These are phyloP conservation scores for Ensete glaucum DNA, from an alignment of 176 grass and related monocot species.

Conservation along the genomic window DNA sequence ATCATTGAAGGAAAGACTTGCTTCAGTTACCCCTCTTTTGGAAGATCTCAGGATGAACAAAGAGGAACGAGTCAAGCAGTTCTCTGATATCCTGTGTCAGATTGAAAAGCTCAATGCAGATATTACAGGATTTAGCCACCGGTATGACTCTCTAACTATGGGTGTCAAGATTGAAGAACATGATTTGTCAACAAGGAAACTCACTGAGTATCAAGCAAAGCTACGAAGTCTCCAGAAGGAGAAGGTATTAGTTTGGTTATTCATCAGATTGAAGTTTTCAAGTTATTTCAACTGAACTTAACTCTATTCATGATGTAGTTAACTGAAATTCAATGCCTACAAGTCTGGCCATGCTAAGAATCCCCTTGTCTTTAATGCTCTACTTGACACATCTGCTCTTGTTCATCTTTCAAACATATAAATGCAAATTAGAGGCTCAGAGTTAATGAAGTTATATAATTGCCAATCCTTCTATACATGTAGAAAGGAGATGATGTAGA, in stretches of 20 bases:
- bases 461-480: not conserved
- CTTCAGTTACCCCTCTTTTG: constrained; percentile 56
- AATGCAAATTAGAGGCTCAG: not conserved
- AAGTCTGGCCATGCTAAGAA: not conserved
- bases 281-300: too few species aligned
- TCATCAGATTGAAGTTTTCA: not conserved
- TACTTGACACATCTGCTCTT: not conserved
- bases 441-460: not conserved
- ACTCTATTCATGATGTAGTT: too few species aligned
- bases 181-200: constrained; percentile 79
- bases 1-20: constrained; percentile 73
- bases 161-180: constrained; percentile 44
- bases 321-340: too few species aligned
- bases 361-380: not conserved
- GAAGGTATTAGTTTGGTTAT: constrained; percentile 39
- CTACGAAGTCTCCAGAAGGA: constrained; percentile 67
- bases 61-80: constrained; percentile 67
- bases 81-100: constrained; percentile 60
- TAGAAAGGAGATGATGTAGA: not conserved
- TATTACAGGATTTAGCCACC: constrained; percentile 41
- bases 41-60: constrained; percentile 82
- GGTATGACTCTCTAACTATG: constrained; percentile 21
- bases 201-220: constrained; percentile 71
- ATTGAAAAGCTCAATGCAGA: constrained; percentile 82
- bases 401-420: not conserved